Base-by-base conservation (phyloP, 805 yeast genomes). In the Yarrowia phangngaensis region DNA sequence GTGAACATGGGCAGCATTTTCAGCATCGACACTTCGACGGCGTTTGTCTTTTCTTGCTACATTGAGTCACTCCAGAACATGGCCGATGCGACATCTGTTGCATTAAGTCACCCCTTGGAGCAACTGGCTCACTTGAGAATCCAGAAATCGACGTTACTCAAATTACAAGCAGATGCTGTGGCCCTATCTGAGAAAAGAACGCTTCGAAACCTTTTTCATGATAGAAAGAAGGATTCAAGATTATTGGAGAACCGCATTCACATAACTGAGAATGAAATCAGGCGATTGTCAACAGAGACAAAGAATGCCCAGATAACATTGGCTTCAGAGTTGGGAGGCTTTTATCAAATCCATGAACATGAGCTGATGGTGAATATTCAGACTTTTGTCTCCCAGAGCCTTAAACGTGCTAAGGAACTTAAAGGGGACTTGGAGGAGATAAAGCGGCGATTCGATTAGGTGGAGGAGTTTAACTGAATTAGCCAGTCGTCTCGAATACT, bases 261-360 rank as follows among this genome's bases (percentile, higher is more conserved):
- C 14, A 46, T 52, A 6, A 51, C 62, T 3, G 59, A 62, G 31
- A 53, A 53, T n/a, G 60, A 57, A 23, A 60, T 66, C 29, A 48
- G 53, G 11, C 46, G 59, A 12, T 50, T 67, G 12, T 63, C 66
- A 27, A 51, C 54, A 15, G 63, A 60, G 31, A 57, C 69, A 16
- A 51, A 59, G 30, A 57, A 57, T n/a, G 55, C 65, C 2, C 72
- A 69, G 45, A 58, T 58, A 16, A 48, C 61, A 2, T 53, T 68
- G 6, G 72, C 72, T 1, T 55, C 60, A 7, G 72, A 69, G 53
- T 59, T 69, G 8, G 69, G 68, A 8, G 63, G 63, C 11, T 68
- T 67, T 52, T 62, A 64, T 50, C 53, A 53, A 16, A 51, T 55
- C 20, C 70, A 66, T 29, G 71, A 64, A 20, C 53, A 53, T 4